Evolutionary conservation across 495 filamentous ascomycete genomes (phyloP), one percentile per base, ranked within the genome.

Genomic region (Paragyromitra xinjiangensis): DNA sequence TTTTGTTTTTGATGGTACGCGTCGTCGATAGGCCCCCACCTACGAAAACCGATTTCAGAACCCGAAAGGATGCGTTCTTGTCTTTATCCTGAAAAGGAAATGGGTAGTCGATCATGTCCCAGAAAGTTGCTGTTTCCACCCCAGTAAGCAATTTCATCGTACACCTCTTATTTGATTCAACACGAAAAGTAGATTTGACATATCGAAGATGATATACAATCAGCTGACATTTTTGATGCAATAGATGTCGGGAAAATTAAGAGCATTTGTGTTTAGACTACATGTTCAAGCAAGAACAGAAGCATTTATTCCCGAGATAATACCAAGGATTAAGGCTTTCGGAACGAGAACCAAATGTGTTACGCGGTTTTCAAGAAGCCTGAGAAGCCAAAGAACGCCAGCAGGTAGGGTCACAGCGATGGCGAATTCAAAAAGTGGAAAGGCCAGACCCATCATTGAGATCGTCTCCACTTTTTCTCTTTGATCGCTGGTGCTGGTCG

Each of bases 81-180:
- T 26, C 24, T 56, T 11, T 48, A 0, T 44, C n/a, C 9, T 14
- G 42, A 66, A 50, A 51, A 19, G 6, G 26, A 53, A 55, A 53
- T 67, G 14, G 9, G 6, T 26, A 19, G 2, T 8, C 11, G 56
- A 61, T 61, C 56, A 16, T 61, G 8, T 8, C 9, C 58, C 16
- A 40, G 29, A 39, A 39, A 62, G 59, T 11, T 37, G 19, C 3
- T 14, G 14, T 64, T 12, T 24, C 19, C 39, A 44, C 12, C 39
- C 19, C 14, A 65, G 63, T 45, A 44, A 65, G 63, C 6, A 64
- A 48, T 64, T 55, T 14, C 42, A 55, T 68, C 8, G 34, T 42
- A 16, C 29, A 68, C 29, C n/a, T 37, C 64, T 68, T 55, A 42
- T 40, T 42, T 9, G 11, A 53, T 68, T 6, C n/a, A 68, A 42